Evolutionary conservation across 805 yeast genomes (phyloP).

Genomic region (Zygoascus flipseniorum): DNA sequence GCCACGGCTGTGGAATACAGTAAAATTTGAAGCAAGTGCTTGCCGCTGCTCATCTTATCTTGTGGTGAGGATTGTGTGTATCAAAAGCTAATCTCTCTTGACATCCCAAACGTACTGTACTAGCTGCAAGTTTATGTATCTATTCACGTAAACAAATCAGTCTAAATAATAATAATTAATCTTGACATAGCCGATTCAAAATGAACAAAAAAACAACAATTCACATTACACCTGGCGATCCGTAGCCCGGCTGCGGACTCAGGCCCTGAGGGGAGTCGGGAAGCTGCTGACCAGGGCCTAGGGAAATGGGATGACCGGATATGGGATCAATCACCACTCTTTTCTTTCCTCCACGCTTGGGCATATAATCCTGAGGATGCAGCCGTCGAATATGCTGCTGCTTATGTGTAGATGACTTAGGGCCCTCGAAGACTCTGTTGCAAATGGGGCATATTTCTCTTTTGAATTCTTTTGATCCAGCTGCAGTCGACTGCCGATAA

Average conservation of each 20-base stretch:
- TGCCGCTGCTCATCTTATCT: neutral
- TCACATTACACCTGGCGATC: neutral
- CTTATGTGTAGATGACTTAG: slow-evolving; percentile 39
- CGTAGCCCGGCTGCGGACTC: neutral
- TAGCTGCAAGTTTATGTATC: no score
- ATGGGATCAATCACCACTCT: slow-evolving; percentile 14
- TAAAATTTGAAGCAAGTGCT: neutral
- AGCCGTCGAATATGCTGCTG: slow-evolving; percentile 41
- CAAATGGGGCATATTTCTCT: slow-evolving; percentile 36
- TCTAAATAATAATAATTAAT: no score
- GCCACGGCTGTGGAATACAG: neutral
- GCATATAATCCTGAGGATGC: slow-evolving; percentile 38
- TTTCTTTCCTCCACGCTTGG: slow-evolving; percentile 39
- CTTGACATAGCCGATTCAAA: no score
- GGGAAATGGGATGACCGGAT: slow-evolving; percentile 1
- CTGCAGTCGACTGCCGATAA: slow-evolving; percentile 1
- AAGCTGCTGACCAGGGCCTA: neutral
- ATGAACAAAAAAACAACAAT: no score
- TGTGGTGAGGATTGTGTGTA: neutral
- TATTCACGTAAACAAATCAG: no score
- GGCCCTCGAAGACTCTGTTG: slow-evolving; percentile 38
- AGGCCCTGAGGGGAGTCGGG: neutral
- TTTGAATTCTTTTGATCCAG: slow-evolving; percentile 11
- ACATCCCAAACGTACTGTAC: neutral
- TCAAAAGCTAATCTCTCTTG: neutral